phyloP scores from a whole-genome alignment of 2,329 filamentous ascomycete genomes.

The Trichoderma cornu-damae region DNA sequence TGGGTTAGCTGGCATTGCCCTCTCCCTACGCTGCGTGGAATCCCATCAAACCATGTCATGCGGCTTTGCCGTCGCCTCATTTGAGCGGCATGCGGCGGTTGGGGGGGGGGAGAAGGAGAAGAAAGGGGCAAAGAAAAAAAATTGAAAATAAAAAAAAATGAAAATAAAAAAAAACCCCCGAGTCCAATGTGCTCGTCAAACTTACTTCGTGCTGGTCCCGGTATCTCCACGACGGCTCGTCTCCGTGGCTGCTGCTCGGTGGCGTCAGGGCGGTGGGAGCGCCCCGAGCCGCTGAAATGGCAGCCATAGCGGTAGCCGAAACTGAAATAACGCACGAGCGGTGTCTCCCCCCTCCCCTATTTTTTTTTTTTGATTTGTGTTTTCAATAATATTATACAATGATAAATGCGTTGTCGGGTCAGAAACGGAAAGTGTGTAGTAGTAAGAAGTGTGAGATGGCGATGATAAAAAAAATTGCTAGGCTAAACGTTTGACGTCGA shows the following conservation, averaged over 20 bases:
- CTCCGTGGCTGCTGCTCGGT: conserved; percentile 46
- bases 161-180: neutral
- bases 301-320: conserved; percentile 40
- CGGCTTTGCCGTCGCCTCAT: neutral
- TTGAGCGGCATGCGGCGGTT: neutral
- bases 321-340: conserved; percentile 25
- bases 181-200: neutral
- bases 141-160: neutral
- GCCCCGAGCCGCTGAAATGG: conserved; percentile 47
- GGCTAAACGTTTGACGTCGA: conserved; percentile 5
- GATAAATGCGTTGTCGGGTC: conserved; percentile 7
- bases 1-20: neutral
- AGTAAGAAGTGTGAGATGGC: neutral
- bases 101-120: neutral
- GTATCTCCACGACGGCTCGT: conserved; percentile 43
- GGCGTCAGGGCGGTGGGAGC: conserved; percentile 45
- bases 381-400: no score
- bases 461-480: neutral
- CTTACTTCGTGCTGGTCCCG: conserved; percentile 17
- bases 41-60: conserved; percentile 3
- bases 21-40: neutral
- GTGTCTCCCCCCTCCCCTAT: conserved; percentile 27
- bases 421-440: neutral
- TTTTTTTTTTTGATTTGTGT: neutral
- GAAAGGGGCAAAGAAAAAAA: no score